Base-by-base conservation (phyloP, 441 rosid genomes). In the Adansonia rubrostipa region DNA sequence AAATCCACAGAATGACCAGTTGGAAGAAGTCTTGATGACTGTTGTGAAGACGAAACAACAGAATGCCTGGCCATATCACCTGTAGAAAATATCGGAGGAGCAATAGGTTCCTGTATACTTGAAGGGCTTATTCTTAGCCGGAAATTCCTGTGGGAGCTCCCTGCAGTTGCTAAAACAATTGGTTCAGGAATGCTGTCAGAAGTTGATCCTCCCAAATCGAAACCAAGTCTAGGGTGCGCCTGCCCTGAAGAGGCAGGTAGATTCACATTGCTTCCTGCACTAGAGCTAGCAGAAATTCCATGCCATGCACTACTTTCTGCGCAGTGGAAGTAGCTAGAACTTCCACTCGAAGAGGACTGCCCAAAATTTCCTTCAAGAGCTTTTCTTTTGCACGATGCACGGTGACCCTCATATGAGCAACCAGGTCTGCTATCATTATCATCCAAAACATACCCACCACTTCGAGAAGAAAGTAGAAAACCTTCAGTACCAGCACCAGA, bases 301-400 rank as follows among this genome's bases (percentile, higher is more conserved):
- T 80, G 81, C 89, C 92, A 85, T 8, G 85, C 80, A 81, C 87
- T 86, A 80, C 85, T 76, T 74, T 90, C 99, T 64, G 90, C 80
- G 71, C 73, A 68, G 64, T 87, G 93, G 66, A 91, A 80, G 80
- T 86, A 89, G 83, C 85, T 85, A 72, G 87, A 89, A 78, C 84
- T 87, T 68, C 86, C 92, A 63, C 80, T 82, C 5, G 80, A 56
- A 53, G 97, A 94, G 71, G 96, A 86, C 81, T 89, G 93, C 17
- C 92, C 97, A 63, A 85, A 75, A 79, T 87, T 84, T 22, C 85
- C 92, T 78, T 89, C 99, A 68, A 87, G 78, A 60, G 96, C 90
- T 86, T 94, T 96, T 83, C 99, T 90, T 86, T 96, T 96, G 85
- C 93, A 85, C 36, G 94, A 87, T 56, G 85, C 80, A 47, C 89